Evolutionary conservation across 345 rosid genomes (phyloP).

Genomic region (Moringa oleifera): DNA sequence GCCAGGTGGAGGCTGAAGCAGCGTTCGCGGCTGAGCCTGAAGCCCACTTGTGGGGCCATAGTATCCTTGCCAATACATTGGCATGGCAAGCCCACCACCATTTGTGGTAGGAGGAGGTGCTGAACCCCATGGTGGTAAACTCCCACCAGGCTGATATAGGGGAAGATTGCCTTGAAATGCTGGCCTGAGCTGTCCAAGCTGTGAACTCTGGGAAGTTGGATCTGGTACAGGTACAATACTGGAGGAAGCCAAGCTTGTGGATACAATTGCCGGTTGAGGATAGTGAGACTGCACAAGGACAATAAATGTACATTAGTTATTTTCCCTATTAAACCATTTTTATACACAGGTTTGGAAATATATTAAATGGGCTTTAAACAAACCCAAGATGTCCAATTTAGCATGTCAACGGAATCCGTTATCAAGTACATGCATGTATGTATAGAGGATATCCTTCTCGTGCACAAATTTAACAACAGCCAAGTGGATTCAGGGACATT

Average conservation of each 20-base stretch:
- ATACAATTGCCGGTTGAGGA: slow-evolving; percentile 51
- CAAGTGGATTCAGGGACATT: no score
- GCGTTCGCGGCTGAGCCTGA: slow-evolving; percentile 76
- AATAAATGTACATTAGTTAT: no score
- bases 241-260: slow-evolving; percentile 56
- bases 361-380: background rate
- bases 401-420: background rate
- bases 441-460: no score
- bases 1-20: slow-evolving; percentile 75
- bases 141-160: slow-evolving; percentile 85
- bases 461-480: no score
- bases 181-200: slow-evolving; percentile 53
- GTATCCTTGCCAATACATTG: slow-evolving; percentile 91
- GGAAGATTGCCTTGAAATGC: slow-evolving; percentile 72
- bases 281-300: slow-evolving; percentile 97
- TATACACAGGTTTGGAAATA: background rate
- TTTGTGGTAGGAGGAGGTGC: slow-evolving; percentile 55
- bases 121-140: slow-evolving; percentile 71
- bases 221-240: slow-evolving; percentile 49
- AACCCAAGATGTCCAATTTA: background rate
- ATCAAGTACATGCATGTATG: no score
- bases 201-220: slow-evolving; percentile 46
- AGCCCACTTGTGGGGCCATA: slow-evolving; percentile 76
- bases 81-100: slow-evolving; percentile 64
- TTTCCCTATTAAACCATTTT: no score